Conservation (phyloP, 176 grass and related monocot species). For the Sorghum bicolor region DNA sequence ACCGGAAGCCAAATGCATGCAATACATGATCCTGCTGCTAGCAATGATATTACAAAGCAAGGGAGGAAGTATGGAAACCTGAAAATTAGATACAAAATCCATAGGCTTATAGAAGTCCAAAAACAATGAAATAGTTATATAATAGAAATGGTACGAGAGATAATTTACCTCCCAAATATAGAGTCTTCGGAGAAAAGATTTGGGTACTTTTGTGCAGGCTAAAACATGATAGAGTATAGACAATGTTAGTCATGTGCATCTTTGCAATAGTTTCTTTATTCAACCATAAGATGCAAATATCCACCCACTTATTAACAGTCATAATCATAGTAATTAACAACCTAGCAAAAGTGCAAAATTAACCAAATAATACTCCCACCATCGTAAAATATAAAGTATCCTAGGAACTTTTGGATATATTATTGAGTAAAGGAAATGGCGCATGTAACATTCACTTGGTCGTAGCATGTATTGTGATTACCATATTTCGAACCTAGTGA, state of each 20-base stretch:
- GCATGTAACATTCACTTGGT: not conserved
- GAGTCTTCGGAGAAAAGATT: constrained; percentile 53
- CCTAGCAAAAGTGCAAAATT: not conserved
- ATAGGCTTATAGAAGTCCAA: not conserved
- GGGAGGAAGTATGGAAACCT: constrained; percentile 83
- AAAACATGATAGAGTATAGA: constrained; percentile 26
- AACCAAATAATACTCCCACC: not conserved
- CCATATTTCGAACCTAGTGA: not conserved
- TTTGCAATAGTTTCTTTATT: not conserved
- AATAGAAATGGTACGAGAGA: not conserved
- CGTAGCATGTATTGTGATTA: not conserved
- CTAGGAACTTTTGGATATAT: not conserved
- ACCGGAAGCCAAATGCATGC: constrained; percentile 77
- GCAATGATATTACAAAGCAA: constrained; percentile 55
- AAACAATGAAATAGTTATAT: not conserved
- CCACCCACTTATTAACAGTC: not conserved
- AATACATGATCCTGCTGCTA: constrained; percentile 53
- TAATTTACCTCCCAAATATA: constrained; percentile 59
- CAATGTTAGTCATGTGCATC: constrained; percentile 8
- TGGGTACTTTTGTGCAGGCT: constrained; percentile 62
- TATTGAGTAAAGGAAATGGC: not conserved
- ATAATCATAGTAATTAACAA: not conserved
- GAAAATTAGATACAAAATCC: constrained; percentile 12
- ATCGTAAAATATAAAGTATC: not conserved
- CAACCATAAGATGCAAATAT: not conserved